These are phyloP conservation scores for Boehmeria nivea DNA, from an alignment of 306 rosid genomes.

Conservation along the genomic window DNA sequence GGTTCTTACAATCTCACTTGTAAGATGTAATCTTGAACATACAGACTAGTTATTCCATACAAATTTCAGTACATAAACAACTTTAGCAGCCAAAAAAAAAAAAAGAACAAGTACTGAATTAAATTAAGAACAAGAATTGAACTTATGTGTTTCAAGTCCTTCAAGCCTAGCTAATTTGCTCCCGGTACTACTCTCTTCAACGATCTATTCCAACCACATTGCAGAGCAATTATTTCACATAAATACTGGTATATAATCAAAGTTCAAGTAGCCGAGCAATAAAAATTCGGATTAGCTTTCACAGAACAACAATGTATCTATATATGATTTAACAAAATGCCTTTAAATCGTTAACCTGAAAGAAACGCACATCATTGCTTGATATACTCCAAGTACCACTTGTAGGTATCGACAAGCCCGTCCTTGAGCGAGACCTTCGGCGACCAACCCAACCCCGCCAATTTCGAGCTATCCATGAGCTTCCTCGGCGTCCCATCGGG, in stretches of 20 bases:
- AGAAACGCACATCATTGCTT: constrained; percentile 29
- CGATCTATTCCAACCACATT: no score
- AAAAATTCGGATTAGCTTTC: not conserved
- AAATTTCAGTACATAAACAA: no score
- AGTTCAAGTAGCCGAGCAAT: no score
- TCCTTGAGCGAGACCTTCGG: constrained; percentile 84
- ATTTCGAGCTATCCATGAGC: constrained; percentile 89
- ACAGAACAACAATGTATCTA: constrained; percentile 25
- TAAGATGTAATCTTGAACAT: no score
- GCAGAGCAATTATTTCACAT: constrained; percentile 25
- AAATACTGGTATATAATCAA: constrained; percentile 28
- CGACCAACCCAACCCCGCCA: constrained; percentile 70
- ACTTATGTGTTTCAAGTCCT: not conserved
- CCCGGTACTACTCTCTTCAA: no score
- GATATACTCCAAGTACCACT: constrained; percentile 78
- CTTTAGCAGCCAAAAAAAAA: not conserved
- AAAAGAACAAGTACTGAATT: not conserved
- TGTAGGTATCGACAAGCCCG: constrained; percentile 84
- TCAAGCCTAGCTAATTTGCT: no score
- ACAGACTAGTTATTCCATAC: no score
- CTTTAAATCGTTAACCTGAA: constrained; percentile 18
- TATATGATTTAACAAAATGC: not conserved
- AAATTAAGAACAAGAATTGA: no score
- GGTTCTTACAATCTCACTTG: no score
- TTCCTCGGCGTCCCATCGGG: constrained; percentile 98